A percentile compares a stretch with the other conserved stretches of the same genome.
These are phyloP conservation scores for Suillus placidus DNA, from an alignment of 768 basidiomycete species.

Conservation along the genomic window DNA sequence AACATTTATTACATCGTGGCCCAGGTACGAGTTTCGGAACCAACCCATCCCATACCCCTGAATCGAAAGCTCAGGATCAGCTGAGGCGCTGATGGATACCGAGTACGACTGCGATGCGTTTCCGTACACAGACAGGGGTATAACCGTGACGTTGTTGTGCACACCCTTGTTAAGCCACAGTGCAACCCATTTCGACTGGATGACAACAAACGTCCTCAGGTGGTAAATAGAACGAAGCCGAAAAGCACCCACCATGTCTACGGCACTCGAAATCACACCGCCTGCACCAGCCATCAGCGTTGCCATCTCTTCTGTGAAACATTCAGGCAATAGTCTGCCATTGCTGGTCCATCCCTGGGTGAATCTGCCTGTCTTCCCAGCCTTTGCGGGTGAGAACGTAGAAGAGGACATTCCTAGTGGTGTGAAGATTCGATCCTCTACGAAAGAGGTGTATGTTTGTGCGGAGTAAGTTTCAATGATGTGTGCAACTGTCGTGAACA, in stretches of 20 bases:
- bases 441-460: constrained; percentile 41
- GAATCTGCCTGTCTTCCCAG: constrained; percentile 33
- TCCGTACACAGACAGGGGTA: constrained; percentile 34
- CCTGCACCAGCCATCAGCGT: constrained; percentile 40
- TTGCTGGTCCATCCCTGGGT: constrained; percentile 37
- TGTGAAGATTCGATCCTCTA: constrained; percentile 42
- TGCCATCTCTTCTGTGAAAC: constrained; percentile 29
- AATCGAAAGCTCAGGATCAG: constrained; percentile 29
- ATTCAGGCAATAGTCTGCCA: constrained; percentile 37
- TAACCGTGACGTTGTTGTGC: constrained; percentile 32
- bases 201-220: neutral
- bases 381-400: constrained; percentile 40
- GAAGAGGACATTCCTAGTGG: constrained; percentile 45
- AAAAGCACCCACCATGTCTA: constrained; percentile 44
- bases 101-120: constrained; percentile 36
- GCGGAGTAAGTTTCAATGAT: constrained; percentile 38
- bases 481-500: constrained; percentile 40
- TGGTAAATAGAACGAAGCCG: neutral
- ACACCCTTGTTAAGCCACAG: constrained; percentile 39
- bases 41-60: constrained; percentile 47
- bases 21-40: constrained; percentile 40
- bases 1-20: constrained; percentile 39
- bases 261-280: constrained; percentile 44
- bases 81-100: constrained; percentile 19
- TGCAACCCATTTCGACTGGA: constrained; percentile 43